phyloP scores from a whole-genome alignment of 1,284 basidiomycete species.

The Neotropicomus parvogracilis region DNA sequence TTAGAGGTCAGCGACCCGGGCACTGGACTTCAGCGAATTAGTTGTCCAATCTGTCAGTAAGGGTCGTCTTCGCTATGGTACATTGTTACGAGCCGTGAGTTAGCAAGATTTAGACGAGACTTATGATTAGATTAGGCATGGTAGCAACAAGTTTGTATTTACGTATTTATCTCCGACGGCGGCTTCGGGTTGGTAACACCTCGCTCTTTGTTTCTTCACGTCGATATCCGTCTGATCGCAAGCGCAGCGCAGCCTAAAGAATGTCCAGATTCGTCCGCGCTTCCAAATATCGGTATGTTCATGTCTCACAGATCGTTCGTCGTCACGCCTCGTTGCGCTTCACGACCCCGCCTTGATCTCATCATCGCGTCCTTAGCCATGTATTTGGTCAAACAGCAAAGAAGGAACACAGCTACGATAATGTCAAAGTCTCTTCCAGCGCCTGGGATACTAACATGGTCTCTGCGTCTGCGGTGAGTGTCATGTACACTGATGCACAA shows the following conservation, averaged over 20 bases:
- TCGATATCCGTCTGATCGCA: constrained; percentile 6
- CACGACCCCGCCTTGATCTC: constrained; percentile 2
- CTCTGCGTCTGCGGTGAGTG: constrained; percentile 73
- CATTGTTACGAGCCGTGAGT: too few relatives aligned
- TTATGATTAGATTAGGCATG: too few relatives aligned
- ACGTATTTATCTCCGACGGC: background rate
- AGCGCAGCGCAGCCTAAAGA: background rate
- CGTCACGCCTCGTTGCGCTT: background rate
- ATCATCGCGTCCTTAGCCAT: constrained; percentile 52
- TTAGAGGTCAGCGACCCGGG: too few relatives aligned
- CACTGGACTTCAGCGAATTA: too few relatives aligned
- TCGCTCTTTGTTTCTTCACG: background rate
- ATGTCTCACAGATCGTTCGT: background rate
- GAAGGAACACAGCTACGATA: constrained; percentile 84
- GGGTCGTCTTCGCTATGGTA: too few relatives aligned
- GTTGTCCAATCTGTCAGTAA: too few relatives aligned
- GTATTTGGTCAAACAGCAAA: constrained; percentile 86
- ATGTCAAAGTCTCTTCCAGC: constrained; percentile 84
- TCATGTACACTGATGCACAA: background rate
- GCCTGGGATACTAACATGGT: constrained; percentile 98
- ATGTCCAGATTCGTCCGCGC: constrained; percentile 73
- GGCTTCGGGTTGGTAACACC: background rate
- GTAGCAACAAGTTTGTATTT: background rate
- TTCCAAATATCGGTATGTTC: constrained; percentile 67
- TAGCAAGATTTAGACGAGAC: too few relatives aligned